Evolutionary conservation across 1,284 basidiomycete species (phyloP).

Genomic region (Fistulinella staudtii): DNA sequence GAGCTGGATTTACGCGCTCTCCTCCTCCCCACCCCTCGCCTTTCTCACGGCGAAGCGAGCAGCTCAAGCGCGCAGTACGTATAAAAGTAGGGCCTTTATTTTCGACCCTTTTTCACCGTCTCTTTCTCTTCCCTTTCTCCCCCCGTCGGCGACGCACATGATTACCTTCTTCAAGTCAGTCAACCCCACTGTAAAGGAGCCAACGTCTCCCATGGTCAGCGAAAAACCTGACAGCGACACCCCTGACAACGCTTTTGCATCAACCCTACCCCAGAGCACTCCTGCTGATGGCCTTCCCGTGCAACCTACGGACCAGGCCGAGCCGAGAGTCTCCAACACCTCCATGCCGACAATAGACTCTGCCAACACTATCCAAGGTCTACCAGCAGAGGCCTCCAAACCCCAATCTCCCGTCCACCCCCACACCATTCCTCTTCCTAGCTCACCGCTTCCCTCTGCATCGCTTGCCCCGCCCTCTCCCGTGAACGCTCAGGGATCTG

Average conservation of each 20-base stretch:
- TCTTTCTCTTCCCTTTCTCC: background rate
- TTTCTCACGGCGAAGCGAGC: constrained; percentile 33
- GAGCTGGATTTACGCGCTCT: background rate
- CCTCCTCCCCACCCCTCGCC: constrained; percentile 1
- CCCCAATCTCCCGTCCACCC: no score
- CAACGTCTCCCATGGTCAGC: constrained; percentile 15
- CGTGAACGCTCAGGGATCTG: constrained; percentile 1
- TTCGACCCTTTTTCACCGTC: constrained; percentile 6
- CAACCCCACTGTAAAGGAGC: constrained; percentile 10
- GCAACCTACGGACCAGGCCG: constrained; percentile 1
- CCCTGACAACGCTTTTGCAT: constrained; percentile 4
- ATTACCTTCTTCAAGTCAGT: constrained; percentile 28
- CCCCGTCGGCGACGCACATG: constrained; percentile 13
- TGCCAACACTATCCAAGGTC: constrained; percentile 25
- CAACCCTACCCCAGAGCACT: no score
- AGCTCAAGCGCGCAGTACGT: constrained; percentile 25
- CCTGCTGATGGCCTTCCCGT: background rate
- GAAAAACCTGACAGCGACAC: constrained; percentile 4
- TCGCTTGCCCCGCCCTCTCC: constrained; percentile 25
- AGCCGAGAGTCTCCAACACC: constrained; percentile 15
- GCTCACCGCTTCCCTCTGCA: constrained; percentile 16
- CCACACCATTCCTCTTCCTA: constrained; percentile 11
- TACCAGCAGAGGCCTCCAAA: constrained; percentile 1
- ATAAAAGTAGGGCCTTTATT: constrained; percentile 23
- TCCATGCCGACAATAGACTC: constrained; percentile 30